Percentiles rank a stretch among this genome's conserved stretches.
Evolutionary conservation across 2,329 filamentous ascomycete genomes (phyloP).

Genomic region (Aspergillus ochraceus): DNA sequence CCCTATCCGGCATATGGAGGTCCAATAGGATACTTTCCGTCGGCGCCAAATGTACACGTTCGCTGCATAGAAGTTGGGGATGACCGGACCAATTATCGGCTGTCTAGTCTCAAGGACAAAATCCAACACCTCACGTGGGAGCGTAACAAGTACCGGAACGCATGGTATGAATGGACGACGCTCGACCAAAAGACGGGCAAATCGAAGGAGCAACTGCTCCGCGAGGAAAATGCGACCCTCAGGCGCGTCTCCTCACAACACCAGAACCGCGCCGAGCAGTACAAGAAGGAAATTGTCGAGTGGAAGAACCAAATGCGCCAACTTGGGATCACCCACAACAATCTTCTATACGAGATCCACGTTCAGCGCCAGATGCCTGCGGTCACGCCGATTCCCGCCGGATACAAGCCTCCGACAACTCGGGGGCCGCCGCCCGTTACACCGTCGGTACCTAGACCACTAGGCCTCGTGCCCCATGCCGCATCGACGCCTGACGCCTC

Average conservation of each 20-base stretch:
- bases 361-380: slow-evolving; percentile 17
- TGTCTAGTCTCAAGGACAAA: slow-evolving; percentile 22
- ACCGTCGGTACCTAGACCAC: background rate
- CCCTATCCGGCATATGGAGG: slow-evolving; percentile 32
- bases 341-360: slow-evolving; percentile 25
- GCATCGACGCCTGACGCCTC: background rate
- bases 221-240: slow-evolving; percentile 23
- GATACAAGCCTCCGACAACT: slow-evolving; percentile 18
- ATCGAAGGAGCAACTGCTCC: slow-evolving; percentile 19
- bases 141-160: slow-evolving; percentile 29
- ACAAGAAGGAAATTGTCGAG: slow-evolving; percentile 27
- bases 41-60: slow-evolving; percentile 29
- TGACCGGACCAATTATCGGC: slow-evolving; percentile 21
- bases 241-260: slow-evolving; percentile 27
- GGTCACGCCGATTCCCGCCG: slow-evolving; percentile 18
- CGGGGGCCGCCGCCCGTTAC: background rate
- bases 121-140: slow-evolving; percentile 28
- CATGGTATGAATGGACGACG: slow-evolving; percentile 21
- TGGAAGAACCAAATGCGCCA: slow-evolving; percentile 25
- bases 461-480: background rate
- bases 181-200: slow-evolving; percentile 32
- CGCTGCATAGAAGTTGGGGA: slow-evolving; percentile 27
- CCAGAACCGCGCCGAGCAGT: slow-evolving; percentile 23
- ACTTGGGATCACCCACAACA: slow-evolving; percentile 25
- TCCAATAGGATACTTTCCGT: slow-evolving; percentile 30